Conservation (phyloP, 306 rosid species). For the Myrica gale region DNA sequence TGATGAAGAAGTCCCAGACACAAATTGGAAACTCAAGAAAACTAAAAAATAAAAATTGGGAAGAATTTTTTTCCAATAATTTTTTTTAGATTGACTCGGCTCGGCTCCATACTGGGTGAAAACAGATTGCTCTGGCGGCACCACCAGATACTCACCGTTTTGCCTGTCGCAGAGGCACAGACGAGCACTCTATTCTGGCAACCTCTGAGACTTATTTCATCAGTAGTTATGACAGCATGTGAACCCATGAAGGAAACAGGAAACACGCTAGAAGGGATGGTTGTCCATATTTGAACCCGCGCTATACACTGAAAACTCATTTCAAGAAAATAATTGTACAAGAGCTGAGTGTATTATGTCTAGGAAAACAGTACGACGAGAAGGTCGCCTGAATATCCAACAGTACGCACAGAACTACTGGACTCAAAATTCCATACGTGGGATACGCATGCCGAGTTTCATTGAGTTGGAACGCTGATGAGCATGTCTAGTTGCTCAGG, state of each 20-base stretch:
- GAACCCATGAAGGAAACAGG: background rate
- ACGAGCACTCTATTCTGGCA: no score
- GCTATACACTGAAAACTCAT: background rate
- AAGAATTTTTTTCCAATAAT: no score
- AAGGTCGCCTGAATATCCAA: background rate
- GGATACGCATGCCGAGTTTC: background rate
- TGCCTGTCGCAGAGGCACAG: background rate
- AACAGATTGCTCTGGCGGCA: no score
- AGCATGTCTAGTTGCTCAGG: slow-evolving; percentile 23
- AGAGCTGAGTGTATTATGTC: background rate
- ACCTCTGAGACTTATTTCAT: background rate
- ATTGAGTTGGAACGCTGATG: slow-evolving; percentile 8
- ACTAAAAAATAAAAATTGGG: no score
- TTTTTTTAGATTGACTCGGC: no score
- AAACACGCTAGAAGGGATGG: background rate
- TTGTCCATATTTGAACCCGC: background rate
- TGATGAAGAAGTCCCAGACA: no score
- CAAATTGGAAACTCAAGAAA: no score
- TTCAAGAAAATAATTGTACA: background rate
- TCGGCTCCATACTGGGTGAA: no score
- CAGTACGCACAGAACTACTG: background rate
- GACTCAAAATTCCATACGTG: background rate
- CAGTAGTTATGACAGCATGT: background rate
- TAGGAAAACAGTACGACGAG: background rate
- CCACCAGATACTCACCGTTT: background rate